Base-by-base conservation (phyloP, 2,329 filamentous ascomycete genomes). In the Sclerotinia minor region DNA sequence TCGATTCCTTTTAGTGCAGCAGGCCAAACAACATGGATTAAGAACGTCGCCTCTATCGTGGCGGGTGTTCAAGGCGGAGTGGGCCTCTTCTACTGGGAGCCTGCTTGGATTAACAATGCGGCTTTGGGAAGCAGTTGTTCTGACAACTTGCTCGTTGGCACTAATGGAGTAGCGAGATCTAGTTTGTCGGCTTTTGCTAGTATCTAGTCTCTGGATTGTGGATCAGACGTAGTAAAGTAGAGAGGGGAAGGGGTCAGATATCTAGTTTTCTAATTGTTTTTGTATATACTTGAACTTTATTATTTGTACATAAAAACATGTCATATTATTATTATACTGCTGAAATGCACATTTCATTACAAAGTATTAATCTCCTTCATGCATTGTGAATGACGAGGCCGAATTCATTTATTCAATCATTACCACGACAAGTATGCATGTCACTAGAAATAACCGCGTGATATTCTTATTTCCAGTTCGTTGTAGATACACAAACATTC, bases 31-130 rank as follows among this genome's bases (percentile, higher is more conserved):
- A 81, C 80, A 2, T 92, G 87, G 77, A 77, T 92, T 65, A 80
- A 85, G 76, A 79, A 83, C 68, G 81, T 92, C 24, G 87, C 87
- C 0, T 79, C 79, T 1, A 79, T 86, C 1, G 83, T 91, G 0
- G 79, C 80, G 1, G 81, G 78, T 1, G 83, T 87, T 0, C 80
- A 77, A 1, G 82, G 83, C 1, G 87, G 87, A 0, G 77, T 80
- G 38, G 90, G 89, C 0, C 55, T 92, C 9, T 91, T 89, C 70
- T 92, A 92, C 72, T 92, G 89, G 89, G 89, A 92, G 76, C 89
- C 89, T 0, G 87, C 85, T 0, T 92, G 88, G 88, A 80, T 91
- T 70, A 81, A 86, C 53, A 92, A 91, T 77, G 83, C 84, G 15
- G 83, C 78, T 0, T 77, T 91, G 64, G 89, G 89, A 1, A 89